Base-by-base conservation (phyloP, 805 yeast species). In the Brettanomyces nanus region DNA sequence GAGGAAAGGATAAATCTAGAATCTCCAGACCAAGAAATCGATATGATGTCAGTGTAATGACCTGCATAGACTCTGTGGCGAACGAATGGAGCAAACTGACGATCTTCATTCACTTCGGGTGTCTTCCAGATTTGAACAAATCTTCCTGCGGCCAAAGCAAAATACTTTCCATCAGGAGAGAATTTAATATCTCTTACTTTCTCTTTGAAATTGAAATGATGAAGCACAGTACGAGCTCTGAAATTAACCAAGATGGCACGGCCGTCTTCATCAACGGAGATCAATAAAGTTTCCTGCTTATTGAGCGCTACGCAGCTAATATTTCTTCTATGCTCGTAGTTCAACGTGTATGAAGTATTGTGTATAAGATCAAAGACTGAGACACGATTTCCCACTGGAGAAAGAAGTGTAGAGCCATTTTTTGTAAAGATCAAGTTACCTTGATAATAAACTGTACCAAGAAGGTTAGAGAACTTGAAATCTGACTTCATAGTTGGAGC, bases 1-100 rank as follows among this genome's bases (percentile, higher is more conserved):
- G 95, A 72, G 2, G 95, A 76, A 30, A 92, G 65, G 49, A 92
- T 72, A 54, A 87, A 92, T 48, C 95, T 71, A 4, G 95, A 84
- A 59, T 92, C 98, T 21, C 68, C 69, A 1, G 97, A 85, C 97
- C 97, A 92, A 3, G 85, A 69, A 9, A 92, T 58, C 2, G 87
- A 75, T 2, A 75, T 69, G 19, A 92, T 75, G 49, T 85, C 94
- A 36, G 78, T 79, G 56, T 77, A 87, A 63, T 92, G 98, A 26
- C 98, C 98, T 1, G 96, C 86, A 51, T 87, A 87, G 6, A 84
- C 75, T 52, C 95, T 69, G 59, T 85, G 85, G 45, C 95, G 81
- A 28, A 90, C 84, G 61, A 92, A 92, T 13, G 98, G 98, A 1
- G 96, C 92, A 68, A 92, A 92, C 56, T 87, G 95, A 43, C 95